These are phyloP conservation scores for Backusella australiensis DNA, from an alignment of 192 early-diverging fungal species.

Conservation along the genomic window DNA sequence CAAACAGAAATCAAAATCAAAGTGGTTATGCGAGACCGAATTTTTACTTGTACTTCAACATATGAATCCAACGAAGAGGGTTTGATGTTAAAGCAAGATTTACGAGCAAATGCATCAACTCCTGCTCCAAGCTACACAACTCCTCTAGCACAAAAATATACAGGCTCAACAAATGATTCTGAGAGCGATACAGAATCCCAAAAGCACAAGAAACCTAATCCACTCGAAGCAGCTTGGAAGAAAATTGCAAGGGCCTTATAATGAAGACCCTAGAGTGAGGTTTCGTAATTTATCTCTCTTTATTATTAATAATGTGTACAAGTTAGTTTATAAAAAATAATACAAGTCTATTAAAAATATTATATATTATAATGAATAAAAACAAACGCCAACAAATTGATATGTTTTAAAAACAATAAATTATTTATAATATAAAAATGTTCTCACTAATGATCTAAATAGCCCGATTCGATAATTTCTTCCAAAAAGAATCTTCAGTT, in stretches of 20 bases:
- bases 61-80: neutral
- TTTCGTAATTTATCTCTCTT: neutral
- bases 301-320: neutral
- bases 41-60: neutral
- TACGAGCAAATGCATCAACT: neutral
- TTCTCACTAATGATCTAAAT: neutral
- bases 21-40: neutral
- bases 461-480: conserved; percentile 1
- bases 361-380: neutral
- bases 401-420: neutral
- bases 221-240: neutral
- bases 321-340: neutral
- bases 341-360: neutral
- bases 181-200: neutral
- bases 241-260: neutral
- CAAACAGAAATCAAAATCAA: conserved; percentile 1
- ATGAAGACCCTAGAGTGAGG: neutral
- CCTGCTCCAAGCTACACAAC: neutral
- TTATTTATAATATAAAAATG: neutral
- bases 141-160: neutral
- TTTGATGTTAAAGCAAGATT: neutral
- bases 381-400: neutral
- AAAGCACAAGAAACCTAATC: neutral
- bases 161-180: neutral
- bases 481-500: neutral